These are phyloP conservation scores for Mortierella sp. DNA, from an alignment of 371 early-diverging fungal genomes.

Conservation along the genomic window DNA sequence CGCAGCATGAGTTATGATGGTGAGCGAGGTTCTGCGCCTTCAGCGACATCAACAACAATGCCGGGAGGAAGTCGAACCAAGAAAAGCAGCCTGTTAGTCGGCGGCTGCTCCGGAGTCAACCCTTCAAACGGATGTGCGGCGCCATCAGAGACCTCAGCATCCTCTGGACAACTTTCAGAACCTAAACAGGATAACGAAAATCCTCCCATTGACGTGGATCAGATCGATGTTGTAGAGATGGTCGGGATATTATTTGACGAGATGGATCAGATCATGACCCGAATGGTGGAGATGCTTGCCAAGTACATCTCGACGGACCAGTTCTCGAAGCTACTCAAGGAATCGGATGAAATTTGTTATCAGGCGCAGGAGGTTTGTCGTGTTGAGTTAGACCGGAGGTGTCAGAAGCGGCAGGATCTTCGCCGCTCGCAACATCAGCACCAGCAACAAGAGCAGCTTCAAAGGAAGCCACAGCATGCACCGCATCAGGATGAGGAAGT, in stretches of 20 bases:
- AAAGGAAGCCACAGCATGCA: not conserved
- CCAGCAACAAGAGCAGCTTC: not conserved
- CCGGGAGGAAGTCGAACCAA: not conserved
- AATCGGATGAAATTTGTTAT: conserved; percentile 32
- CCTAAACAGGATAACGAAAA: too few species aligned
- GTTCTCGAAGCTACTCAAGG: conserved; percentile 26
- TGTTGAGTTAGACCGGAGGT: conserved; percentile 14
- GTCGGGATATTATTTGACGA: conserved; percentile 30
- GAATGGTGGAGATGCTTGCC: conserved; percentile 33
- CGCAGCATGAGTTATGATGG: not conserved
- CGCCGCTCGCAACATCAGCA: not conserved
- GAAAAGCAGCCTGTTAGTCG: not conserved
- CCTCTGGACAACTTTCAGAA: not conserved
- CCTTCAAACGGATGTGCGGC: not conserved
- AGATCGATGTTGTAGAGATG: conserved; percentile 14
- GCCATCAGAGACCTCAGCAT: not conserved
- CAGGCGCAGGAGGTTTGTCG: conserved; percentile 26
- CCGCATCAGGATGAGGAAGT: not conserved
- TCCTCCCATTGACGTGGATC: not conserved
- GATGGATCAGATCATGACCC: conserved; percentile 25
- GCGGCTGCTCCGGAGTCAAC: not conserved
- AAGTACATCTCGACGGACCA: conserved; percentile 33
- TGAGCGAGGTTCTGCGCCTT: not conserved
- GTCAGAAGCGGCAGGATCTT: not conserved
- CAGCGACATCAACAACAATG: not conserved